A percentile compares a stretch with the other conserved stretches of the same genome.
Conservation (phyloP, 192 early-diverging fungal species). For the Coemansia sp. region DNA sequence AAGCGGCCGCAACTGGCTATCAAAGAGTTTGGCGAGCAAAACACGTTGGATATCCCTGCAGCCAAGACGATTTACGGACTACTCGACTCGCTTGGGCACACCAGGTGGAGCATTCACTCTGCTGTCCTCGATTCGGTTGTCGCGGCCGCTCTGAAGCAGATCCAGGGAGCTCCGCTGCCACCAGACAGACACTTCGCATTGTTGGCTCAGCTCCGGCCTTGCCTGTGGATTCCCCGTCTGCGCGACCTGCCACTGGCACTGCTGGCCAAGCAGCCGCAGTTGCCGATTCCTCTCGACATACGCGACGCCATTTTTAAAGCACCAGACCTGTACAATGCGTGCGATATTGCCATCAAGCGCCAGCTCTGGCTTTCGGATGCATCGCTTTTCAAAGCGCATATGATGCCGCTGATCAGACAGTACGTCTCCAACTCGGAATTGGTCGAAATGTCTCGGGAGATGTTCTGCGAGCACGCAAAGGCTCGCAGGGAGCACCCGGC, state of each 20-base stretch:
- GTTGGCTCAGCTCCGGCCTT: conserved; percentile 25
- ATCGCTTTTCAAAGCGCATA: conserved; percentile 30
- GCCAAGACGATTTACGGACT: conserved; percentile 37
- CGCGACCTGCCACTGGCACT: conserved; percentile 46
- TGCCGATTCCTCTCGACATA: conserved; percentile 31
- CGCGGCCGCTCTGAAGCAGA: conserved; percentile 22
- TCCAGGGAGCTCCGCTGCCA: conserved; percentile 26
- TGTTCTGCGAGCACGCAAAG: conserved; percentile 11
- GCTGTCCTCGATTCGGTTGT: conserved; percentile 28
- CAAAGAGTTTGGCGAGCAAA: conserved; percentile 23
- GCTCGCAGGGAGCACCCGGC: conserved; percentile 17
- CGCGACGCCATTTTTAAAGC: conserved; percentile 20
- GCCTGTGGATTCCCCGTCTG: conserved; percentile 26
- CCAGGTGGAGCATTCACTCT: conserved; percentile 29
- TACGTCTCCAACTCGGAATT: conserved; percentile 20
- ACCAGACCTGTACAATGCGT: conserved; percentile 26
- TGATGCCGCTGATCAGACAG: conserved; percentile 29
- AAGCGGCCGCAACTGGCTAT: conserved; percentile 36
- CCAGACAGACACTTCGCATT: conserved; percentile 27
- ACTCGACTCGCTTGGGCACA: conserved; percentile 39
- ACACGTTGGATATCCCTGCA: conserved; percentile 39
- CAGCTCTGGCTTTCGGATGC: conserved; percentile 38
- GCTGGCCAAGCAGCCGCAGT: conserved; percentile 24
- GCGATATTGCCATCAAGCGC: conserved; percentile 37
- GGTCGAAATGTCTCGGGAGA: conserved; percentile 34